Base-by-base conservation (phyloP, 768 basidiomycete genomes). In the Saitozyma podzolica region DNA sequence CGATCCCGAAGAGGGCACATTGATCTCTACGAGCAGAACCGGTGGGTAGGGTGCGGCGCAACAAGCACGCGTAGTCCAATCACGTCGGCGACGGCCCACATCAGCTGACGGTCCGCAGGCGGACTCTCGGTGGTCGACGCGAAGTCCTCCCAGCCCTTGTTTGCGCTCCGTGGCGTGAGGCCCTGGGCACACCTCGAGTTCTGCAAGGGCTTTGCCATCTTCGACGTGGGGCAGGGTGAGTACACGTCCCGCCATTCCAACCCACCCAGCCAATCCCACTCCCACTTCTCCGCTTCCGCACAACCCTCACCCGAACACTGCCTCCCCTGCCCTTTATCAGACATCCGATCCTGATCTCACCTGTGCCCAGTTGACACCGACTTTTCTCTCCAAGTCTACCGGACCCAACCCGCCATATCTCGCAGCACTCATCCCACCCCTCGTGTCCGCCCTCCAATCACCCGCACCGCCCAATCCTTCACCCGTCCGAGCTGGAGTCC, bases 151-250 rank as follows among this genome's bases (percentile, higher is more conserved):
- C 29, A 65, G 29, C 61, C 57, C 0, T 19, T 72, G 2, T 73
- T 69, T 53, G 50, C 56, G 8, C 59, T 69, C 14, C 43, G 50
- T 13, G 57, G 50, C 13, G 67, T 66, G 0, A 52, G 47, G 6
- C 40, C 63, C 10, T 67, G 40, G 19, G 65, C 74, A 7, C 74
- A 75, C 60, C 40, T 75, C 9, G 74, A 75, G 37, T 68, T 70
- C 42, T 63, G 54, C 29, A 68, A 66, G 40, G 74, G 74, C 3
- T 67, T 63, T 55, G 64, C 63, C 8, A 56, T 75, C 37, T 75
- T 75, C 52, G 68, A 75, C 40, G 54, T 58, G 0, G 63, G 53
- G 39, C 20, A 50, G 50, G 63, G 70, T 72, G 43, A 65, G 70
- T 60, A 11, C 16, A 41, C 29, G 14, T n/a, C 41, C 41, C 37